Base-by-base conservation (phyloP, 1,284 basidiomycete species). In the Sporisorium iseilematis-ciliati region DNA sequence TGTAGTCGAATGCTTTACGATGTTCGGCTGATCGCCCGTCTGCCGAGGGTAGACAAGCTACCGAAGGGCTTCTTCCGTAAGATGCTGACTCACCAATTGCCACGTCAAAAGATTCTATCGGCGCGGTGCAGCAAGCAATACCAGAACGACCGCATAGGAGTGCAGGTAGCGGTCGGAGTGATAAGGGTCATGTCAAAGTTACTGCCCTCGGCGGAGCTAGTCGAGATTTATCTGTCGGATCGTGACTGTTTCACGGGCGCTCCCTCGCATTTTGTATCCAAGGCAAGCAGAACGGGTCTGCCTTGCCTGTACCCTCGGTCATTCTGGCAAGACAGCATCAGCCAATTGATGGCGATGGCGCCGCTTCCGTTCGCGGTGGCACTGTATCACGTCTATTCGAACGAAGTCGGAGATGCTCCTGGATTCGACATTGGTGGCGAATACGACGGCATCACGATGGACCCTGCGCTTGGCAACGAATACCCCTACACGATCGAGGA, bases 121-220 rank as follows among this genome's bases (percentile, higher is more conserved):
- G 65, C 59, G 8, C 53, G 70, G 14, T 73, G 70, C 54, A 65
- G 65, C 61, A 73, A 73, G 51, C 64, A 65, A 29, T 74, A 74
- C 41, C 70, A 73, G 33, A 73, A 73, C 31, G 70, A 73, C 31
- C 70, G 70, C 2, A 29, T 67, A 5, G 70, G 55, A 8, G 49
- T 46, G 12, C 46, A 38, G 43, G 45, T 73, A 8, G 65, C 65
- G 0, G 21, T 55, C 10, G 70, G 70, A 23, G 42, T 65, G 38
- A 33, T 73, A 14, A 26, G 38, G 0, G 26, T 74, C 12, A 23
- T 65, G 25, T 54, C 65, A 2, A 54, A 55, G 4, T 43, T 74
- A 14, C 46, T 69, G 14, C 49, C 58, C 4, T 50, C 59, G 21
- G 41, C 69, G 14, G 65, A 74, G 51, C 65, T 74, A 7, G 16